phyloP scores from a whole-genome alignment of 169 alveolate species.

The Eimeria brunetti region DNA sequence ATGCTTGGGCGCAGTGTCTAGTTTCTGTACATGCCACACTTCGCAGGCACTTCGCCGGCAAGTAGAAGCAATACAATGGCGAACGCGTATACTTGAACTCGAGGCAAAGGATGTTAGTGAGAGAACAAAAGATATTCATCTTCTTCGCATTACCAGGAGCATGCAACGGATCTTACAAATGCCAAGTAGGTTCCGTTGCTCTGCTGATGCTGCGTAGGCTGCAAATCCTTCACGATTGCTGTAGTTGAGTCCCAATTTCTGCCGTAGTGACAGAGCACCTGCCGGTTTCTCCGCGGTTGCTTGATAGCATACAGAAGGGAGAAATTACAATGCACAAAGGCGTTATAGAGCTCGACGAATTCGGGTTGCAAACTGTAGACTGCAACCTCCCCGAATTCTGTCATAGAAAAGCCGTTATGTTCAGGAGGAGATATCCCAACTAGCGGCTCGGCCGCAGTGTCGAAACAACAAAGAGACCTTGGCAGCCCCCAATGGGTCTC shows the following conservation, averaged over 20 bases:
- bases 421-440: slow-evolving; percentile 13
- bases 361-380: not conserved
- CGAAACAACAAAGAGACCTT: slow-evolving; percentile 2
- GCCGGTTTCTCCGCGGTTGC: not conserved
- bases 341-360: not conserved
- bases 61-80: slow-evolving; percentile 80
- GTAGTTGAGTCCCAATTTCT: not conserved
- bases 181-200: slow-evolving; percentile 19
- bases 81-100: slow-evolving; percentile 81
- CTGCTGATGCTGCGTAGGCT: not conserved
- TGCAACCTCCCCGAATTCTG: not conserved
- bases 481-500: slow-evolving; percentile 14
- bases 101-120: slow-evolving; percentile 84
- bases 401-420: not conserved
- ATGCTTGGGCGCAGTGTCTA: not conserved
- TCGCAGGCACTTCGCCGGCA: slow-evolving; percentile 49
- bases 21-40: not conserved
- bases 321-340: not conserved
- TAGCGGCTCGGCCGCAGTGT: not conserved
- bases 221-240: not conserved
- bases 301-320: not conserved
- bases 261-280: not conserved
- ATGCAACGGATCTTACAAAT: slow-evolving; percentile 62
- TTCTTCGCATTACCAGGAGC: slow-evolving; percentile 85
- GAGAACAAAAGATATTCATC: slow-evolving; percentile 83